Evolutionary conservation across 352 stramenopile species (phyloP).

Genomic region (Globisporangium camurandrum): DNA sequence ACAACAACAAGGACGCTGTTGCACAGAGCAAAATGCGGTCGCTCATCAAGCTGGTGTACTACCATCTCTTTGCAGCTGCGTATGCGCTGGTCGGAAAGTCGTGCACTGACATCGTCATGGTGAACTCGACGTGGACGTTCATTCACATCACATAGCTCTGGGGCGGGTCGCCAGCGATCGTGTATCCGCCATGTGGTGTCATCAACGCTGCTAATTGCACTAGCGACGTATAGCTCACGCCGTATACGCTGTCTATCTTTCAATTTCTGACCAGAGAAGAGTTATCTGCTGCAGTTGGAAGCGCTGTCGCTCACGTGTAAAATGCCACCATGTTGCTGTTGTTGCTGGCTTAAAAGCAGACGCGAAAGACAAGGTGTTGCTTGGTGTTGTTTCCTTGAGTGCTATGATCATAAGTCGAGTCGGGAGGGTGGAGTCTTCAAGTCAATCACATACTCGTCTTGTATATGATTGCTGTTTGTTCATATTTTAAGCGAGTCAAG

Average conservation of each 20-base stretch:
- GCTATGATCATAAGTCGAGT: too few relatives aligned
- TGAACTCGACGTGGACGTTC: constrained; percentile 98
- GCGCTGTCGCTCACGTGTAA: too few relatives aligned
- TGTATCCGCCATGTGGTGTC: constrained; percentile 96
- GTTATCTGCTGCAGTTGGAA: constrained; percentile 94
- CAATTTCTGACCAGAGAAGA: constrained; percentile 99
- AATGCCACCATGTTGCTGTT: too few relatives aligned
- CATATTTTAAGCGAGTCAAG: too few relatives aligned
- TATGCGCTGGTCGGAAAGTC: constrained; percentile 89
- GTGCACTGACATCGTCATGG: constrained; percentile 88
- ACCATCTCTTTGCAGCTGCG: constrained; percentile 89
- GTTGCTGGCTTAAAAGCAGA: too few relatives aligned
- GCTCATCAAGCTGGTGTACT: constrained; percentile 93
- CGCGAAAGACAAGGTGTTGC: too few relatives aligned
- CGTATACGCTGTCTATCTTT: constrained; percentile 91
- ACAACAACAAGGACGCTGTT: constrained; percentile 92
- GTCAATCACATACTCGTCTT: too few relatives aligned
- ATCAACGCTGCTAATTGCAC: too few relatives aligned
- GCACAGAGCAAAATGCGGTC: constrained; percentile 74
- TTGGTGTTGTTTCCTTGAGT: too few relatives aligned
- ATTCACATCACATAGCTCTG: constrained; percentile 94
- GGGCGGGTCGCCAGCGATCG: constrained; percentile 61
- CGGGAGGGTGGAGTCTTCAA: too few relatives aligned
- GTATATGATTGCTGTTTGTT: too few relatives aligned
- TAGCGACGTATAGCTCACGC: too few relatives aligned